These are phyloP conservation scores for Halophytophthora polymorphica DNA, from an alignment of 352 stramenopile genomes.

Conservation along the genomic window DNA sequence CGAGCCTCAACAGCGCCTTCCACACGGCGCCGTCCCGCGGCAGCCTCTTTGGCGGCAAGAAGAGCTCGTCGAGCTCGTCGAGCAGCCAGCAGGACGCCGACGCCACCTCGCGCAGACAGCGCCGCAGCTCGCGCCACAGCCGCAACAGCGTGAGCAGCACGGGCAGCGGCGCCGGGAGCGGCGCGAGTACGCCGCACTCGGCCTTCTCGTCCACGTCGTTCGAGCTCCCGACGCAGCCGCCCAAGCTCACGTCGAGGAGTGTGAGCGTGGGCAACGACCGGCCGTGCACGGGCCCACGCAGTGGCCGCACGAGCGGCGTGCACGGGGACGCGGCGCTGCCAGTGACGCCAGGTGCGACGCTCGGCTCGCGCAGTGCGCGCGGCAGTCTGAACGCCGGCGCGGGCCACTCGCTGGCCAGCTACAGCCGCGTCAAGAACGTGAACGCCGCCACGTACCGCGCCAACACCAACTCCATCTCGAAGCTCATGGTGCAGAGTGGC, in stretches of 20 bases:
- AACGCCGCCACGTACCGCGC: constrained; percentile 17
- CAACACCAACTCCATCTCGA: constrained; percentile 17
- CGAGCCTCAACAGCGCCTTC: constrained; percentile 26
- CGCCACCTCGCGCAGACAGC: too few species aligned
- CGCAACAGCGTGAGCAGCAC: too few species aligned
- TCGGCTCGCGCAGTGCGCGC: constrained; percentile 9
- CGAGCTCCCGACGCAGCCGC: constrained; percentile 17
- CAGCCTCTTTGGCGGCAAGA: constrained; percentile 23
- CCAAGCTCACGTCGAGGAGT: constrained; percentile 27
- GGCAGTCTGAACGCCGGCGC: too few species aligned
- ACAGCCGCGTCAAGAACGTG: constrained; percentile 14
- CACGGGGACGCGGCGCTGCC: constrained; percentile 23
- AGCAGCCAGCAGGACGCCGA: constrained; percentile 8
- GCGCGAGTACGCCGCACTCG: constrained; percentile 2
- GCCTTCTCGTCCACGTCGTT: constrained; percentile 26
- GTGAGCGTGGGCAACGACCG: constrained; percentile 21
- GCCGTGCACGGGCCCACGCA: constrained; percentile 19
- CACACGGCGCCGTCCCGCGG: constrained; percentile 16
- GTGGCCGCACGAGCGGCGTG: constrained; percentile 21
- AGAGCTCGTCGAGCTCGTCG: constrained; percentile 6
- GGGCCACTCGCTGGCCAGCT: constrained; percentile 19
- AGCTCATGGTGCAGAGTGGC: constrained; percentile 6
- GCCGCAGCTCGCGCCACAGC: too few species aligned
- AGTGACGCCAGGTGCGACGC: constrained; percentile 8
- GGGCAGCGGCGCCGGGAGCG: constrained; percentile 2